Base-by-base conservation (phyloP, 148 eudicot genomes). In the Dianthus caryophyllus region DNA sequence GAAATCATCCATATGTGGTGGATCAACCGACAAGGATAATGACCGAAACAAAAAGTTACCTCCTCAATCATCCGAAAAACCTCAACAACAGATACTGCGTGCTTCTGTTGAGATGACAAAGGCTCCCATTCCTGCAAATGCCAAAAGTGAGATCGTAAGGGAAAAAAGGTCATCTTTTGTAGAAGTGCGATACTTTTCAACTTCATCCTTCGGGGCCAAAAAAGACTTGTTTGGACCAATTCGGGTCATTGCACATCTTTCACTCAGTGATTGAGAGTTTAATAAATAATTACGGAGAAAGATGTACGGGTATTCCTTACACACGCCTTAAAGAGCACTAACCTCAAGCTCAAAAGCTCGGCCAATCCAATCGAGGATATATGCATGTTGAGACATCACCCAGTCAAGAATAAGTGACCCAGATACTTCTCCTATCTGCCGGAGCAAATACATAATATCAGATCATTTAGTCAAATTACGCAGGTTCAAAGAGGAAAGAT, bases 331-430 rank as follows among this genome's bases (percentile, higher is more conserved):
- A 65, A 57, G 54, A 48, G 51, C 61, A 70, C 81, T 50, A 76
- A 91, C 97, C 97, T 91, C 97, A 72, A 91, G 84, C 69, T 83
- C 85, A 76, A 88, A 85, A 73, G 84, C 87, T 72, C 97, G 97
- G 73, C 84, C 82, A 49, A 89, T 87, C 97, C 97, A 91, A 74
- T 87, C 90, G 74, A 88, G 67, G 61, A 91, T 85, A 64, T 84
- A 81, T 59, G 74, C 71, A 64, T 89, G 88, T 76, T 92, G 93
- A 78, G 93, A 78, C 58, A 92, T 83, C 46, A 89, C 82, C 97
- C 97, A 92, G 54, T 92, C 97, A 66, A 92, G 96, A 78, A 92
- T 77, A 68, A 92, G 76, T 62, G 97, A 77, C 67, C 86, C 77
- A 5, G 86, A 82, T 43, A 87, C 72, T 61, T 84, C 84, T 65